Base-by-base conservation (phyloP, 2,329 filamentous ascomycete species). In the Colletotrichum melonis region DNA sequence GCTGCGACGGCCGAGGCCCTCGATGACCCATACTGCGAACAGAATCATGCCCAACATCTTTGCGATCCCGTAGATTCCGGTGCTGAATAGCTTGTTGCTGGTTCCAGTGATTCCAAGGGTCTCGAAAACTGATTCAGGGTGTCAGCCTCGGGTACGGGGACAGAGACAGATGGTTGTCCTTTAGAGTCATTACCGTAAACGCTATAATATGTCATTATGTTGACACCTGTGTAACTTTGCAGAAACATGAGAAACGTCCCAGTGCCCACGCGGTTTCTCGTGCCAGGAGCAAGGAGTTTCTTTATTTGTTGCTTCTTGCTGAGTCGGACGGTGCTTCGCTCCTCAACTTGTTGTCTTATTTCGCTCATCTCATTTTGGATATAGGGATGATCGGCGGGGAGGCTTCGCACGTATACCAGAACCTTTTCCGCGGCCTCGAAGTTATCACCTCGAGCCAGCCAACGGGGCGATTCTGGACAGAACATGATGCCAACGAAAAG, bases 201-300 rank as follows among this genome's bases (percentile, higher is more conserved):
- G 2, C 79, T 76, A 76, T 91, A 92, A 80, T 91, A 92, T 4
- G 88, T 89, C 64, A 92, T 91, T 38, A 91, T 89, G 78, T 91
- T 88, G 75, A 88, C 87, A 58, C 89, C 88, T 76, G 28, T 30
- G 8, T 30, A 14, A 46, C 14, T 79, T 75, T 83, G 80, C 6
- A 81, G 74, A 42, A 82, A 81, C 80, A 83, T 82, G 87, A 91
- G 87, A 84, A 89, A 76, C 87, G 84, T 46, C 55, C 81, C 89
- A 82, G 91, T 75, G 81, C 87, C 52, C 83, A 86, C 19, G 79
- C 87, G 9, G 86, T 88, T 81, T 32, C 81, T 77, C 14, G 81
- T 78, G 4, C 82, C 80, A 77, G 79, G 79, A 19, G 80, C 76
- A 72, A 83, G 81, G 3, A 82, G 76, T 76, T 81, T 82, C 76